Evolutionary conservation across 495 filamentous ascomycete species (phyloP), one percentile per base, ranked within the genome.

Genomic region (Daldinia bambusicola): DNA sequence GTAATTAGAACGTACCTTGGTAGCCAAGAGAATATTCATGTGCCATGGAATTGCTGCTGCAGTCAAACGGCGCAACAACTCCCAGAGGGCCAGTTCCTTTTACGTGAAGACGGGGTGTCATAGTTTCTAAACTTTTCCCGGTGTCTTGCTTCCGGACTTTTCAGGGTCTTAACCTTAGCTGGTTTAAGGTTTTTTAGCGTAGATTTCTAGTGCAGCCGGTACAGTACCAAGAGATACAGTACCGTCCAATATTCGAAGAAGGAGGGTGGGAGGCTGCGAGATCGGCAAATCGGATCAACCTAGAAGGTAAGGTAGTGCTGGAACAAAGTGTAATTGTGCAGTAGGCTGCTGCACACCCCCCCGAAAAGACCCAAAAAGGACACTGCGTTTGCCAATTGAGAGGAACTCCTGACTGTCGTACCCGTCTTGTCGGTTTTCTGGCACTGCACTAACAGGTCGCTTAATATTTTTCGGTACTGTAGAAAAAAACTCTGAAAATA

Each of bases 91-190:
- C 75, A 18, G 50, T 68, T 65, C 70, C 70, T 65, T 72, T 72
- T 55, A 71, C 67, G 69, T 77, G 74, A 34, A 72, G 58, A 58
- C 74, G 75, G 64, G 73, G 75, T 74, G 73, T 77, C 75, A 77
- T 76, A 52, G 66, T 60, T 26, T 16, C 53, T n/a, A 32, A 34
- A 0, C 4, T 36, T 5, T 36, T 43, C 36, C 22, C 4, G 16
- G 56, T 18, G 37, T 58, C 51, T 66, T 66, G 68, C 36, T 55
- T 66, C 40, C 62, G 45, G 67, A 38, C 41, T 60, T 61, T 64
- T 72, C 59, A 72, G 65, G 64, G 70, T 72, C 70, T 37, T 67
- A 67, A 61, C 70, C 70, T 72, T 68, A 43, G 66, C 65, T 66
- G 40, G 70, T 68, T 72, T 72, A 72, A 72, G 70, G 70, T 72